Conservation (phyloP, 2,329 filamentous ascomycete genomes). For the Colletotrichum tofieldiae region DNA sequence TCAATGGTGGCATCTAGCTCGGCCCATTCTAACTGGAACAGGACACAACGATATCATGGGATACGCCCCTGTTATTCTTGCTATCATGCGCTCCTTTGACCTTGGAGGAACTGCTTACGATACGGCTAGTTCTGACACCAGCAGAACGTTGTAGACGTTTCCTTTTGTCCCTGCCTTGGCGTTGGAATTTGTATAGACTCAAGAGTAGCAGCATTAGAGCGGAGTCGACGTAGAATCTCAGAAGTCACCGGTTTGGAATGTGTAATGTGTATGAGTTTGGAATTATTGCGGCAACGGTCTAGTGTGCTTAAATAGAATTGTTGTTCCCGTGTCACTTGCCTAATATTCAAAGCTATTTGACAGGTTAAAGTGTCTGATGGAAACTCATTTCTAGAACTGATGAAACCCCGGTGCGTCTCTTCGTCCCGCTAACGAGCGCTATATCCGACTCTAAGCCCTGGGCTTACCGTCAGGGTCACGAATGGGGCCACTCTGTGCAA, state of each 20-base stretch:
- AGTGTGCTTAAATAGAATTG: neutral
- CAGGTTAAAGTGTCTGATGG: neutral
- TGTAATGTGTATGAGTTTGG: neutral
- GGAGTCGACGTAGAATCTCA: neutral
- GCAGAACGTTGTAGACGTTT: slow-evolving; percentile 1
- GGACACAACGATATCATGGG: slow-evolving; percentile 81
- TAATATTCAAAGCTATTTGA: neutral
- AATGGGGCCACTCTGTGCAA: too few relatives aligned
- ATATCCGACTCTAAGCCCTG: too few relatives aligned
- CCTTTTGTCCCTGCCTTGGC: neutral
- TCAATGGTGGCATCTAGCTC: neutral
- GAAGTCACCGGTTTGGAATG: neutral
- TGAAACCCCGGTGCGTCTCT: too few relatives aligned
- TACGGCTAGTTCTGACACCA: slow-evolving; percentile 25
- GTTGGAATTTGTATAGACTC: neutral
- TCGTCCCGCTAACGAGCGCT: too few relatives aligned
- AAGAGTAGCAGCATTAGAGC: slow-evolving; percentile 11
- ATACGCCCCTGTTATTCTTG: slow-evolving; percentile 75
- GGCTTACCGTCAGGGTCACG: too few relatives aligned
- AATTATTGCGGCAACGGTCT: neutral
- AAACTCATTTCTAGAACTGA: neutral
- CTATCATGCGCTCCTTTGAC: slow-evolving; percentile 77
- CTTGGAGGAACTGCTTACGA: slow-evolving; percentile 46
- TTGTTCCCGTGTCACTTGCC: neutral
- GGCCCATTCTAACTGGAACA: slow-evolving; percentile 51